Evolutionary conservation across 176 grass and related monocot genomes (phyloP).

Genomic region (Oryza longistaminata): DNA sequence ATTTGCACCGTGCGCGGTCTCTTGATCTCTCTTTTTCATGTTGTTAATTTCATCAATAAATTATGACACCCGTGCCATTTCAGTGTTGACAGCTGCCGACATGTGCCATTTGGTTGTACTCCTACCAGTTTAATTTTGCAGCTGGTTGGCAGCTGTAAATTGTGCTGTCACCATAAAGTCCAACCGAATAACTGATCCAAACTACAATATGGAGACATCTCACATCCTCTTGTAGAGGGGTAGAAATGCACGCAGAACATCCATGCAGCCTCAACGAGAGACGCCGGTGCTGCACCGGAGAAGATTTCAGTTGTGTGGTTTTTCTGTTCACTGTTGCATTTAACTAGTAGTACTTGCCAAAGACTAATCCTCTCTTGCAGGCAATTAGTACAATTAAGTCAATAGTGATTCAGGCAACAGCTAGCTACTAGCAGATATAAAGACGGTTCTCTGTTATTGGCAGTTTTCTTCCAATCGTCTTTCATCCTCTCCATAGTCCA

Average conservation of each 20-base stretch:
- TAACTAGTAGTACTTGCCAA: too few relatives aligned
- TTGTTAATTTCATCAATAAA: not conserved
- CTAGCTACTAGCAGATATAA: not conserved
- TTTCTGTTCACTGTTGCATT: not conserved
- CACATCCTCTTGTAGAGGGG: not conserved
- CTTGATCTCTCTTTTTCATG: not conserved
- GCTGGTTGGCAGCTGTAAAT: not conserved
- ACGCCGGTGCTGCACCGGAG: too few relatives aligned
- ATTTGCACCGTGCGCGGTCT: too few relatives aligned
- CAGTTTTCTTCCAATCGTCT: not conserved
- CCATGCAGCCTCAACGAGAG: too few relatives aligned
- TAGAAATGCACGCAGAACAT: too few relatives aligned
- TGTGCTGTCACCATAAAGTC: not conserved
- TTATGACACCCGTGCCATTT: not conserved
- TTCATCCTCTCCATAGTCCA: not conserved
- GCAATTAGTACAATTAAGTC: not conserved
- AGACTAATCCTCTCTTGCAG: not conserved
- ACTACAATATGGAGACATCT: not conserved
- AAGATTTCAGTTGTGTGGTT: too few relatives aligned
- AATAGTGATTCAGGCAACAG: not conserved
- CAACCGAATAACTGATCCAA: not conserved
- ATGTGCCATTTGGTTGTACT: not conserved
- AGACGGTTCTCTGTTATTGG: not conserved
- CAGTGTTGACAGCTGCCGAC: not conserved
- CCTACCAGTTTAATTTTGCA: not conserved